Evolutionary conservation across 495 filamentous ascomycete genomes (phyloP).

Genomic region (Aspergillus nanangensis): DNA sequence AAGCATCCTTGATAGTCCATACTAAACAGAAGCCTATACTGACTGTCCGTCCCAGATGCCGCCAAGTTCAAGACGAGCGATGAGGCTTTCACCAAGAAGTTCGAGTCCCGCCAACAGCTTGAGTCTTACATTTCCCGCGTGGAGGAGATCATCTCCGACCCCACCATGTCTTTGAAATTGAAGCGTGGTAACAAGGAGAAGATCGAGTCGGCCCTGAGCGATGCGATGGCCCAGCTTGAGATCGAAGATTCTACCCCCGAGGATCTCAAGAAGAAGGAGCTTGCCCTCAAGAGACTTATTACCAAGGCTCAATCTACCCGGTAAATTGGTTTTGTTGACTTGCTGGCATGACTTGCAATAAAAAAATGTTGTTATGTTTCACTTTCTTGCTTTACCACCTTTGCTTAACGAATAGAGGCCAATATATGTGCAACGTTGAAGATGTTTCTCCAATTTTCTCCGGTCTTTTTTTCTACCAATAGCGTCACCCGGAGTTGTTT

Average conservation of each 20-base stretch:
- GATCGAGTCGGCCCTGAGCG: constrained; percentile 89
- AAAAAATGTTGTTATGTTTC: neutral
- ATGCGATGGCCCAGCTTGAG: constrained; percentile 84
- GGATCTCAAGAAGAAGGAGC: constrained; percentile 99
- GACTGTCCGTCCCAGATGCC: constrained; percentile 59
- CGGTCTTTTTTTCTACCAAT: neutral
- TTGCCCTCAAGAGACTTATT: constrained; percentile 93
- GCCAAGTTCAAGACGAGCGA: constrained; percentile 98
- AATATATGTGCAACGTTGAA: constrained; percentile 6
- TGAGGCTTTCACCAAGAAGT: constrained; percentile 98
- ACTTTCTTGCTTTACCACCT: neutral
- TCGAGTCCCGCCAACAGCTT: constrained; percentile 97
- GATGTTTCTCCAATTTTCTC: neutral
- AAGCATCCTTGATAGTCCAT: constrained; percentile 22
- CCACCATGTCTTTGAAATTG: constrained; percentile 90
- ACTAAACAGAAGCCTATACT: constrained; percentile 5
- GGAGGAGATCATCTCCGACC: constrained; percentile 97
- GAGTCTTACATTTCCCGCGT: constrained; percentile 99
- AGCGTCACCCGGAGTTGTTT: neutral
- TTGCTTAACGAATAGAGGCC: constrained; percentile 5
- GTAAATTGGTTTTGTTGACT: constrained; percentile 51
- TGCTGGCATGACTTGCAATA: neutral
- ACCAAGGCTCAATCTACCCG: constrained; percentile 95
- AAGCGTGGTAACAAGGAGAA: constrained; percentile 99
- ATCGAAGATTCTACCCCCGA: constrained; percentile 84